These are phyloP conservation scores for Hymenotorrendiella dingleyae DNA, from an alignment of 2,329 filamentous ascomycete genomes.

Conservation along the genomic window DNA sequence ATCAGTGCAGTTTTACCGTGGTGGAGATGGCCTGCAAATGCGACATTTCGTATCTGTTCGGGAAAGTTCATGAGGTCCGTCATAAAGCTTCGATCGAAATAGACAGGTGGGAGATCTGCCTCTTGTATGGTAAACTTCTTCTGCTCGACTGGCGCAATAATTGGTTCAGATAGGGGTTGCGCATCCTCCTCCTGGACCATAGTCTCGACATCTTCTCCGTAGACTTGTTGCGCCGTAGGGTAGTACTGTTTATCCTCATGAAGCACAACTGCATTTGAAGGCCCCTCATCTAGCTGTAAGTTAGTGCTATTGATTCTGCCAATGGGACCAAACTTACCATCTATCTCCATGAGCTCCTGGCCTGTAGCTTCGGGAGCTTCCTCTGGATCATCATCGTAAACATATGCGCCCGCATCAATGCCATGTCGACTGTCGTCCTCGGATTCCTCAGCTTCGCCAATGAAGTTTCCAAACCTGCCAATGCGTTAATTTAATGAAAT, in stretches of 20 bases:
- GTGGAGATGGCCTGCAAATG: constrained; percentile 86
- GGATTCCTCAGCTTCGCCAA: constrained; percentile 85
- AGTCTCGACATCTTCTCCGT: constrained; percentile 90
- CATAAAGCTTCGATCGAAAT: constrained; percentile 88
- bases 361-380: constrained; percentile 58
- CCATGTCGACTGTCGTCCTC: constrained; percentile 79
- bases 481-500: constrained; percentile 13
- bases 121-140: constrained; percentile 97
- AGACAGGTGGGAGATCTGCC: constrained; percentile 79
- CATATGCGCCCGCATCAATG: constrained; percentile 68
- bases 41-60: constrained; percentile 88
- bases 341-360: constrained; percentile 89
- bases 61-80: constrained; percentile 94
- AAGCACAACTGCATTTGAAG: constrained; percentile 93
- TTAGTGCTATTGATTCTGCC: constrained; percentile 23
- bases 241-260: constrained; percentile 99
- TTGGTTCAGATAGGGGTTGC: constrained; percentile 85
- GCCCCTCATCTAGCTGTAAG: constrained; percentile 58
- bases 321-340: constrained; percentile 47
- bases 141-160: constrained; percentile 85
- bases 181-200: constrained; percentile 96
- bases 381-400: constrained; percentile 68
- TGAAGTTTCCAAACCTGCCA: constrained; percentile 90
- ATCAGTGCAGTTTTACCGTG: constrained; percentile 98
- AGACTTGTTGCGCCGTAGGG: constrained; percentile 93